A percentile compares a stretch with the other conserved stretches of the same genome.
Evolutionary conservation across 495 filamentous ascomycete species (phyloP).

Genomic region (Lepidopterella palustris): DNA sequence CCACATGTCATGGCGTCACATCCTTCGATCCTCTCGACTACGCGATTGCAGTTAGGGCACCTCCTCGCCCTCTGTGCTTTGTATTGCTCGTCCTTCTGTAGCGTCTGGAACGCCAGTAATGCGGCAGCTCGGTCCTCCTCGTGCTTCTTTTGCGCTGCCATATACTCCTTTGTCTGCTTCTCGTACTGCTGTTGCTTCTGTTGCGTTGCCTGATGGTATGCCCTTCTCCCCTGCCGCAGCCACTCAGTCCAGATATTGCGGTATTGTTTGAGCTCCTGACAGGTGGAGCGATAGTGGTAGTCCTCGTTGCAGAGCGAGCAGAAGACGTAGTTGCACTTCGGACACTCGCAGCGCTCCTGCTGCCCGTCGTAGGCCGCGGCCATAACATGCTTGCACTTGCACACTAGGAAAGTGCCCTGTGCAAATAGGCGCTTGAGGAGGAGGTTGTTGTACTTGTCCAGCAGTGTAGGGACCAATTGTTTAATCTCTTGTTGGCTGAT

Average conservation of each 20-base stretch:
- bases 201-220: background rate
- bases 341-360: constrained; percentile 1
- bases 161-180: constrained; percentile 3
- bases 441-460: background rate
- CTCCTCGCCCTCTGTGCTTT: background rate
- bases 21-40: background rate
- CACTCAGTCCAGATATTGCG: constrained; percentile 2
- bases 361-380: background rate
- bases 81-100: constrained; percentile 2
- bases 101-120: background rate
- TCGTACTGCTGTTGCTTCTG: background rate
- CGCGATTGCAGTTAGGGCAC: background rate
- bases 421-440: background rate
- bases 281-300: constrained; percentile 2
- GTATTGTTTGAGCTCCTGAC: constrained; percentile 3
- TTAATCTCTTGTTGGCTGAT: constrained; percentile 1
- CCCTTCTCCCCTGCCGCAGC: background rate
- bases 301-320: constrained; percentile 5
- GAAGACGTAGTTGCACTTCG: background rate
- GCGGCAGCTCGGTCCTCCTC: background rate
- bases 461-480: background rate
- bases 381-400: constrained; percentile 2
- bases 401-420: background rate
- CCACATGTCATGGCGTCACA: constrained; percentile 3
- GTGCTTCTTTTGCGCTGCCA: constrained; percentile 2